Evolutionary conservation across 805 yeast species (phyloP).

Genomic region (Saccharomycopsis sp.): DNA sequence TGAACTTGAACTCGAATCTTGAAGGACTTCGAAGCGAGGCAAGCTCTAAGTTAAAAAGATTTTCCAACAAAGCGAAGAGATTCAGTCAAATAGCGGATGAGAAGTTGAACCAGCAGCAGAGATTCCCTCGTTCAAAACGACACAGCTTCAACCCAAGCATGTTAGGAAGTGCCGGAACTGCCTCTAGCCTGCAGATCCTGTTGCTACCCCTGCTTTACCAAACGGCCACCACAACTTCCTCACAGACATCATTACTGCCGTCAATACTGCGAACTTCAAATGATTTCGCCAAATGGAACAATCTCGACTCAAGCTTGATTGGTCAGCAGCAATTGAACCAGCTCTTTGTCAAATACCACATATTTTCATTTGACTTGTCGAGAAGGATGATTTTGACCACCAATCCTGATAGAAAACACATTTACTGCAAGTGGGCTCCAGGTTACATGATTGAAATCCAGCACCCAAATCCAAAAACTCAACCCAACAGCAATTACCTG

Average conservation of each 20-base stretch:
- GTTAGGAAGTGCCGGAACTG: too few species aligned
- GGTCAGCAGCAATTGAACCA: conserved; percentile 23
- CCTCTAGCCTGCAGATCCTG: too few species aligned
- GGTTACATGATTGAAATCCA: conserved; percentile 45
- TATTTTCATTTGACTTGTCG: conserved; percentile 39
- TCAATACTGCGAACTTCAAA: too few species aligned
- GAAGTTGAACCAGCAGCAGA: neutral
- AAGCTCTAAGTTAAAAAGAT: neutral
- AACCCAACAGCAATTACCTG: conserved; percentile 1
- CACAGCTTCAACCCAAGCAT: too few species aligned
- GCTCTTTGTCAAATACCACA: conserved; percentile 54
- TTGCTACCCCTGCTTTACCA: too few species aligned
- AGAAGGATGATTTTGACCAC: conserved; percentile 47
- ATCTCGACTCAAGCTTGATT: conserved; percentile 1
- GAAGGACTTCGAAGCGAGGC: too few species aligned
- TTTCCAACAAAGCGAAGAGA: conserved; percentile 13
- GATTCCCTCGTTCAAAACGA: too few species aligned
- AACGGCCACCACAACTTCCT: too few species aligned
- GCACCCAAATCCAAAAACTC: conserved; percentile 10
- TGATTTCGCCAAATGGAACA: neutral
- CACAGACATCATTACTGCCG: too few species aligned
- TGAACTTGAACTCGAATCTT: too few species aligned
- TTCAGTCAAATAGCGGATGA: conserved; percentile 16
- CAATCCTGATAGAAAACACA: conserved; percentile 53
- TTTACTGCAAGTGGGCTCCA: conserved; percentile 52